These are phyloP conservation scores for barrel medic (Medicago truncatula) DNA, from an alignment of 306 rosid species.

Conservation along the genomic window DNA sequence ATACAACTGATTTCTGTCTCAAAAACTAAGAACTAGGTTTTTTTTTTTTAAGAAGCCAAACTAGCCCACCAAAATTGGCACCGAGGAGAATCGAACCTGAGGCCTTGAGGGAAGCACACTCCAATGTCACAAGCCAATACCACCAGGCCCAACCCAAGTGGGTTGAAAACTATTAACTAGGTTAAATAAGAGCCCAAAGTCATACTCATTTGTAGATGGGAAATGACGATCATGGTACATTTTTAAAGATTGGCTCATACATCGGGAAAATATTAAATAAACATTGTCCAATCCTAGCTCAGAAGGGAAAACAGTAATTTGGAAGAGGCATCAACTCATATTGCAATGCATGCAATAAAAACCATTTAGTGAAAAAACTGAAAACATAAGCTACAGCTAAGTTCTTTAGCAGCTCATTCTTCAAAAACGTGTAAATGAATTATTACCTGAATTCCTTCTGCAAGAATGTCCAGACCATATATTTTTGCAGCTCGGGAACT, in stretches of 20 bases:
- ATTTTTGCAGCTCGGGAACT: constrained; percentile 83
- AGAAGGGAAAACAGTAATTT: constrained; percentile 24
- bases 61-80: too few relatives aligned
- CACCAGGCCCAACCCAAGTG: too few relatives aligned
- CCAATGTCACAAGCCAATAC: too few relatives aligned
- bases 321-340: constrained; percentile 29
- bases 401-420: constrained; percentile 26
- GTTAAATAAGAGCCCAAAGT: too few relatives aligned
- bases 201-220: not conserved
- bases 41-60: too few relatives aligned
- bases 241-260: constrained; percentile 14
- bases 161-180: too few relatives aligned
- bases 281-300: constrained; percentile 8
- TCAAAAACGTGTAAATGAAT: constrained; percentile 27
- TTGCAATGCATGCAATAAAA: constrained; percentile 19
- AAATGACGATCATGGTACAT: constrained; percentile 3
- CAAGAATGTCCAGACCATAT: constrained; percentile 80
- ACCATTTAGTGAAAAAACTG: not conserved
- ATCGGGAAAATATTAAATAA: constrained; percentile 29
- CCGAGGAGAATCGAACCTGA: too few relatives aligned
- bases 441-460: constrained; percentile 72
- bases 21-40: too few relatives aligned
- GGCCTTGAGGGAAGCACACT: too few relatives aligned
- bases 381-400: constrained; percentile 19
- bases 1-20: too few relatives aligned